These are phyloP conservation scores for Coniochaeta prunicola DNA, from an alignment of 2,329 filamentous ascomycete genomes.

Conservation along the genomic window DNA sequence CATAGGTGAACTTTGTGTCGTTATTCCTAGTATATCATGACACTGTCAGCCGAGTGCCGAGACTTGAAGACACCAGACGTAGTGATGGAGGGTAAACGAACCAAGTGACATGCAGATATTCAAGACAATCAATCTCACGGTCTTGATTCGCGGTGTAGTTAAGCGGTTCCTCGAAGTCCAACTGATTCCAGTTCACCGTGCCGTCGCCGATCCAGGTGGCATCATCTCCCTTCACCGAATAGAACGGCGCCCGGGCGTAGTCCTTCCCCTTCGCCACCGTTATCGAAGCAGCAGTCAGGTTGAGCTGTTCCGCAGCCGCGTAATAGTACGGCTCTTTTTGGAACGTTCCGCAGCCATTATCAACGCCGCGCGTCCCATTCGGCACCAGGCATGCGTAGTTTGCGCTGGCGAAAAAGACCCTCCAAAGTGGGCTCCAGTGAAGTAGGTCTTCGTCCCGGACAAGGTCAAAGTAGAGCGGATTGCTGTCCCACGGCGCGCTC, in stretches of 20 bases:
- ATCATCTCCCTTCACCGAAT: background rate
- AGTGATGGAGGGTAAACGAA: background rate
- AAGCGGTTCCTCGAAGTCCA: background rate
- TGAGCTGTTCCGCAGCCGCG: background rate
- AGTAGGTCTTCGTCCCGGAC: constrained; percentile 3
- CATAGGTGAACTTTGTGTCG: background rate
- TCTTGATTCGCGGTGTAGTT: background rate
- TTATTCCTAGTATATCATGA: background rate
- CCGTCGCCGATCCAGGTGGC: background rate
- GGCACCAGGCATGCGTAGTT: background rate
- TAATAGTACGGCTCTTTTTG: background rate
- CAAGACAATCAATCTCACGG: background rate
- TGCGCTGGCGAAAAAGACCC: background rate
- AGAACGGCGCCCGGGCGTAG: background rate
- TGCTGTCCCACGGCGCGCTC: background rate
- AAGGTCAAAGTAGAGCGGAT: background rate
- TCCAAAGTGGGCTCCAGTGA: background rate
- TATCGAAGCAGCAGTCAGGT: background rate
- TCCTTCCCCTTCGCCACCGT: background rate
- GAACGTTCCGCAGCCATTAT: background rate
- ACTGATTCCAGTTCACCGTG: background rate
- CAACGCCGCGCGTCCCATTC: background rate
- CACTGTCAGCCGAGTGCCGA: too few species aligned
- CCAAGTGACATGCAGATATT: background rate
- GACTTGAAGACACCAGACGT: too few species aligned